phyloP scores from a whole-genome alignment of 78 protist genomes.

The slime mould (Dictyostelium discoideum) region DNA sequence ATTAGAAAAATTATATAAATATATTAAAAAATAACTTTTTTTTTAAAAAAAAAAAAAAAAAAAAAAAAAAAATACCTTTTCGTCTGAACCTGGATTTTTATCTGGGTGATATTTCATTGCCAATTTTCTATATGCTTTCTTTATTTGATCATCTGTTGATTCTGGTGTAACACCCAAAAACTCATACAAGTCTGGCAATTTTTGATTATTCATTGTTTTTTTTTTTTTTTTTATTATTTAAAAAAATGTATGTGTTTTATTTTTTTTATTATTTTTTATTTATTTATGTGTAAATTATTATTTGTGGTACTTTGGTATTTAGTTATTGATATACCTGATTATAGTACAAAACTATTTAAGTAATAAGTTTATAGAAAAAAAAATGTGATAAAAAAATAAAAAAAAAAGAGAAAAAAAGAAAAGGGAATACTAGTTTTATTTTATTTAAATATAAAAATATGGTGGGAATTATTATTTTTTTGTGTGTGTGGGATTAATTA shows the following conservation, averaged over 20 bases:
- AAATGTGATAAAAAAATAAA: too few species aligned
- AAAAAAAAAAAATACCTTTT: neutral
- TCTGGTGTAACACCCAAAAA: constrained; percentile 31
- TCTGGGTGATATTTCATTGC: constrained; percentile 70
- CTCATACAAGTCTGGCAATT: constrained; percentile 45
- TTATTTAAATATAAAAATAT: too few species aligned
- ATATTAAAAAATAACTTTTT: neutral
- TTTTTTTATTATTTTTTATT: neutral
- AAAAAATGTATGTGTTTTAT: neutral
- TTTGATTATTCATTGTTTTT: neutral
- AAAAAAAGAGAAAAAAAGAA: too few species aligned
- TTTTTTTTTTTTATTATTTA: neutral
- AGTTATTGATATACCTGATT: neutral
- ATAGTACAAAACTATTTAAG: too few species aligned
- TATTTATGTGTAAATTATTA: neutral
- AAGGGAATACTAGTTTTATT: too few species aligned
- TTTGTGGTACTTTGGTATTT: neutral
- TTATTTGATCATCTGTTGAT: constrained; percentile 54
- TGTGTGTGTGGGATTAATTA: neutral
- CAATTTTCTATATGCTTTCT: constrained; percentile 43
- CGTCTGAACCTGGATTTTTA: constrained; percentile 39
- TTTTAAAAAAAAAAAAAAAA: too few species aligned
- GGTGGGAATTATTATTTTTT: neutral
- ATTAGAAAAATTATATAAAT: neutral
- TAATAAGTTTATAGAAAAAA: neutral